Conservation (phyloP, 345 rosid genomes). For the Brassica napus region Da-Ae NC_063438.1:17925001-17925500, state of each 20-base stretch:
- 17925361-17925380: not conserved
- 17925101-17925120: constrained; percentile 31
- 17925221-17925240: not conserved
- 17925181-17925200: not conserved
- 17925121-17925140: constrained; percentile 31
- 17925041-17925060: not conserved
- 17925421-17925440: no score
- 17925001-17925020: not conserved
- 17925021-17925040: not conserved
- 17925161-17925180: not conserved
- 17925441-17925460: no score
- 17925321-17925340: not conserved
- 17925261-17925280: not conserved
- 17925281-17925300: not conserved
- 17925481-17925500: no score
- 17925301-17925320: not conserved
- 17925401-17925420: not conserved
- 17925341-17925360: not conserved
- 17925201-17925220: not conserved
- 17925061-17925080: constrained; percentile 18
- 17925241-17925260: not conserved
- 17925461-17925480: no score
- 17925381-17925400: not conserved
- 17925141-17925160: not conserved
- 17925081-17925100: not conserved